Base-by-base conservation (phyloP, 2,329 filamentous ascomycete species). In the Tolypocladium album region DNA sequence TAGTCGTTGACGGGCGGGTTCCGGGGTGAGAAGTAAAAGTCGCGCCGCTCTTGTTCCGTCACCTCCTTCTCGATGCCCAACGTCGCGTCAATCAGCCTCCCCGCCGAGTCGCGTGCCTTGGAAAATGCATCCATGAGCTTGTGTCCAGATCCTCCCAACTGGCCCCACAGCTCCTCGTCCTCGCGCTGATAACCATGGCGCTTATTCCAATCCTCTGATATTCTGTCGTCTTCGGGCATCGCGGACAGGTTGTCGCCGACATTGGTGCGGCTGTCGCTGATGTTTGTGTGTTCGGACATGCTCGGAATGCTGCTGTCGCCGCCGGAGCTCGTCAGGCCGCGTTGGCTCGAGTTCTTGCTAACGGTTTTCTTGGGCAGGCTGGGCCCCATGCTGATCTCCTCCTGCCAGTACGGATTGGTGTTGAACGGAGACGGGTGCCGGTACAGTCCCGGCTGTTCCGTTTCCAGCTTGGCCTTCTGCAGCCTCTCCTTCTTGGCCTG, bases 381-480 rank as follows among this genome's bases (percentile, higher is more conserved):
- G 2, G 92, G 92, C 0, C 92, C 92, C 75, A 92, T 82, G 63
- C 79, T 80, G 65, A 97, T 95, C 73, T 97, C 92, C 69, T 94
- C 89, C 39, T 82, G 79, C 92, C 92, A 97, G 74, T 90, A 90
- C 15, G 88, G 87, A 68, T 97, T 97, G 36, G 91, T 96, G 68
- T 87, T 88, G 67, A 91, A 94, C 1, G 91, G 89, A 53, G 86
- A 84, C 1, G 88, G 92, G 68, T 97, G 92, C 57, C 85, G 81
- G 72, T 96, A 94, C 13, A 85, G 74, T 47, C 83, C 84, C 0
- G 90, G 89, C 70, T 92, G 84, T 64, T 91, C 84, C 59, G 81
- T 82, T 66, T 88, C 83, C 61, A 86, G 74, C 61, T 79, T 83
- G 55, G 82, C 80, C 71, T 88, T 87, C 65, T 88, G 83, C 65